Percentiles rank a stretch among this genome's conserved stretches.
phyloP scores from a whole-genome alignment of 495 filamentous ascomycete genomes.

The Lepraria neglecta region DNA sequence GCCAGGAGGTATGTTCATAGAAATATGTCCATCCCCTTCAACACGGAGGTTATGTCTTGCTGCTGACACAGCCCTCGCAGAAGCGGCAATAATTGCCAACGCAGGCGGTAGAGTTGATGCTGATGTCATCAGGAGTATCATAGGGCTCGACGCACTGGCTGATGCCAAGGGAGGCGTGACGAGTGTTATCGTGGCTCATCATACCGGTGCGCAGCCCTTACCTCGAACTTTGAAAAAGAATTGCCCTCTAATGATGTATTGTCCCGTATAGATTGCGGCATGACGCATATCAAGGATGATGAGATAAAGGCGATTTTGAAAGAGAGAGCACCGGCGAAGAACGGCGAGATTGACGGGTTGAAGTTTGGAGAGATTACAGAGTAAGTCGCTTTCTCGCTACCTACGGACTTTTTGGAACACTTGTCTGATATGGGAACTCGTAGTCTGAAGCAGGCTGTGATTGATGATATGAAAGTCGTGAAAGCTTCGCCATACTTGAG shows the following conservation, averaged over 20 bases:
- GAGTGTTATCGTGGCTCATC: conserved; percentile 27
- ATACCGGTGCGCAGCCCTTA: conserved; percentile 17
- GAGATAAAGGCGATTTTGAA: conserved; percentile 17
- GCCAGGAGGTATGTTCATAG: not conserved
- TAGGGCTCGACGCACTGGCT: not conserved
- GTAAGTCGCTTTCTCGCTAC: conserved; percentile 1
- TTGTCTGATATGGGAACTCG: not conserved
- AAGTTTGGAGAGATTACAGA: conserved; percentile 7
- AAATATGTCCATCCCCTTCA: not conserved
- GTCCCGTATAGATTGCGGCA: conserved; percentile 23
- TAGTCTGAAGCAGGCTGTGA: conserved; percentile 16
- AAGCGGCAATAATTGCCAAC: not conserved
- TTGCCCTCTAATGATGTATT: not conserved
- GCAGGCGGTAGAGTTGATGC: conserved; percentile 12
- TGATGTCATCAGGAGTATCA: not conserved
- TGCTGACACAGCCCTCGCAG: not conserved
- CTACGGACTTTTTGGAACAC: too few relatives aligned
- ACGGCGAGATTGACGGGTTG: conserved; percentile 6
- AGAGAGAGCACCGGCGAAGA: conserved; percentile 15
- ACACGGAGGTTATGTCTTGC: not conserved
- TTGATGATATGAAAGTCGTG: conserved; percentile 7
- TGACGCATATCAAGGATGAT: conserved; percentile 21
- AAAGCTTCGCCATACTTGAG: conserved; percentile 10
- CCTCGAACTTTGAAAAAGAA: not conserved
- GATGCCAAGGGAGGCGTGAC: conserved; percentile 4